Percentiles rank a stretch among this genome's conserved stretches.
Conservation (phyloP, 768 basidiomycete species). For the Pulveroboletus frians region DNA sequence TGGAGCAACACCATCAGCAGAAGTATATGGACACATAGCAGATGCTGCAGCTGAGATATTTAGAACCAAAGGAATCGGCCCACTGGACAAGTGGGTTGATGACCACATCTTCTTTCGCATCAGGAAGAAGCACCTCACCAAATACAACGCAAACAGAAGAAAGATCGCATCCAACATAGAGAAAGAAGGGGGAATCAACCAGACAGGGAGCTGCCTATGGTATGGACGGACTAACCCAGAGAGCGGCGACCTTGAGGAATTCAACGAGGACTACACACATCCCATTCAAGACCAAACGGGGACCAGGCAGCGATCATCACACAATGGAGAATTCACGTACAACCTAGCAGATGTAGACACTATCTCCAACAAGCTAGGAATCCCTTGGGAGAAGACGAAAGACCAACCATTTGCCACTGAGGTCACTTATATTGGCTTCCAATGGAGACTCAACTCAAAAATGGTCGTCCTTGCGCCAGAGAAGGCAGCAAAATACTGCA, state of each 20-base stretch:
- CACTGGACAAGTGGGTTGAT: background rate
- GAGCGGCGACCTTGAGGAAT: accelerated
- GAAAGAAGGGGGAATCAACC: no score
- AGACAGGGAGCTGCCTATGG: background rate
- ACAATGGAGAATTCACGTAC: background rate
- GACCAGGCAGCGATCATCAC: no score
- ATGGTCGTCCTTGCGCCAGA: background rate
- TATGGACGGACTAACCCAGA: background rate
- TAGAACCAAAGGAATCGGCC: background rate
- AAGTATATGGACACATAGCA: accelerated
- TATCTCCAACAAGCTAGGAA: background rate
- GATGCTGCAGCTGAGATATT: background rate
- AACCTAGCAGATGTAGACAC: background rate
- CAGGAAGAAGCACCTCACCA: no score
- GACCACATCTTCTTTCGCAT: background rate
- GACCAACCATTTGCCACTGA: slow-evolving; percentile 7
- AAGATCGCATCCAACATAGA: no score
- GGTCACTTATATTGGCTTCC: slow-evolving; percentile 28
- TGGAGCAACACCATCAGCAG: background rate
- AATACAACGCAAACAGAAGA: no score
- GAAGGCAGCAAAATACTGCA: background rate
- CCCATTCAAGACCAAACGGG: background rate
- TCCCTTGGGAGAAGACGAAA: slow-evolving; percentile 9
- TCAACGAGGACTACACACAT: background rate
- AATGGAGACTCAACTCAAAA: slow-evolving; percentile 26